These are phyloP conservation scores for Talaromyces sp. DNA, from an alignment of 2,329 filamentous ascomycete genomes.

Conservation along the genomic window DNA sequence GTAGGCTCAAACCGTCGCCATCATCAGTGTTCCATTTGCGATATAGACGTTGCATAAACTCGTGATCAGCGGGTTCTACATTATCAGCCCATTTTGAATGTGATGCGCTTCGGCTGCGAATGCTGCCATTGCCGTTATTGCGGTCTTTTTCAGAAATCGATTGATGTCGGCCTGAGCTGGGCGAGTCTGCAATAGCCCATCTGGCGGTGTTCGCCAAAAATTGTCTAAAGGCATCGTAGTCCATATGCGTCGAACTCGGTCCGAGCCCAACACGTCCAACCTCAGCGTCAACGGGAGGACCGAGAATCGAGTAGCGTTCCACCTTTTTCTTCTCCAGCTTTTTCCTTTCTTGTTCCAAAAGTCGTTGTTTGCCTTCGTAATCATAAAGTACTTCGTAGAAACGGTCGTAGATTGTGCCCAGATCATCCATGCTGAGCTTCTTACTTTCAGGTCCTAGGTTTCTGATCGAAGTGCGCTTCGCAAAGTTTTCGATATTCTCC, in stretches of 20 bases:
- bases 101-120: slow-evolving; percentile 49
- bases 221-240: slow-evolving; percentile 93
- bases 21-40: slow-evolving; percentile 80
- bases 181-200: slow-evolving; percentile 90
- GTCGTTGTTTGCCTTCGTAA: slow-evolving; percentile 74
- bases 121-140: slow-evolving; percentile 41
- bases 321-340: slow-evolving; percentile 60
- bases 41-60: slow-evolving; percentile 88
- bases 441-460: slow-evolving; percentile 97
- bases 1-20: slow-evolving; percentile 73
- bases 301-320: slow-evolving; percentile 39
- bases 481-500: slow-evolving; percentile 94
- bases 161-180: slow-evolving; percentile 56
- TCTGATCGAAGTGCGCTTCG: slow-evolving; percentile 91
- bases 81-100: slow-evolving; percentile 55
- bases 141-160: slow-evolving; percentile 51
- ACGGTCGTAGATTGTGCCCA: slow-evolving; percentile 86
- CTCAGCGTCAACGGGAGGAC: slow-evolving; percentile 60
- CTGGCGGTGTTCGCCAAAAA: slow-evolving; percentile 85
- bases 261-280: slow-evolving; percentile 84
- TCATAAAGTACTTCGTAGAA: slow-evolving; percentile 94
- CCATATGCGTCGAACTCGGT: slow-evolving; percentile 88
- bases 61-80: slow-evolving; percentile 80
- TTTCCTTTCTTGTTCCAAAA: slow-evolving; percentile 70
- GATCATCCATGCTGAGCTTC: slow-evolving; percentile 75